Evolutionary conservation across 139 green algal genomes (phyloP).

Genomic region (Bryopsis sp.): DNA sequence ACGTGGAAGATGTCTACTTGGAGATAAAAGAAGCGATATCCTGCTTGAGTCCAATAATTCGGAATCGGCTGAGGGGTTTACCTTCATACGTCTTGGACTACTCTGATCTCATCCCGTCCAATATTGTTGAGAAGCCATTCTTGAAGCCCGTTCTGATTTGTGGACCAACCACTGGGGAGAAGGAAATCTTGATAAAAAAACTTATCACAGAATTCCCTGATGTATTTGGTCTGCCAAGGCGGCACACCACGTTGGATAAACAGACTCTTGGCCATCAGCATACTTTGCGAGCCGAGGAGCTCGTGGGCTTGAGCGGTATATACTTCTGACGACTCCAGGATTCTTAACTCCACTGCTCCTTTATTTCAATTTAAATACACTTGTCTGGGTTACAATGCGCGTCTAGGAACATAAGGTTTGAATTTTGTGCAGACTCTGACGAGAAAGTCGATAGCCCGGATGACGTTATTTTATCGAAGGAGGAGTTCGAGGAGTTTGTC

Average conservation of each 20-base stretch:
- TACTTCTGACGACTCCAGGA: too few species aligned
- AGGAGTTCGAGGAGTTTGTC: conserved; percentile 26
- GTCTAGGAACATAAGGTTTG: neutral
- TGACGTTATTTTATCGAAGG: conserved; percentile 28
- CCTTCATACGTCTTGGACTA: conserved; percentile 74
- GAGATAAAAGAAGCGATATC: conserved; percentile 56
- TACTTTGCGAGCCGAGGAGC: neutral
- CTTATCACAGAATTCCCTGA: conserved; percentile 63
- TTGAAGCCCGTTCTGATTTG: conserved; percentile 52
- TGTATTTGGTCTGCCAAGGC: conserved; percentile 55
- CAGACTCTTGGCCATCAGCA: neutral
- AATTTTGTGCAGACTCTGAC: neutral
- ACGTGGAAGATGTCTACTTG: conserved; percentile 20
- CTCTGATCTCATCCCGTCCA: conserved; percentile 65
- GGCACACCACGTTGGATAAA: conserved; percentile 32
- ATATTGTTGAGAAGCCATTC: conserved; percentile 62
- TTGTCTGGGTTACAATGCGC: neutral
- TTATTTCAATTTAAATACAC: neutral
- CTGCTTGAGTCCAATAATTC: conserved; percentile 57
- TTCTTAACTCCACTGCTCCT: too few species aligned
- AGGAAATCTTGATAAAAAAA: conserved; percentile 34
- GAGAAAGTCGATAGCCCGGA: conserved; percentile 19
- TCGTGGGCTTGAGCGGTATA: neutral
- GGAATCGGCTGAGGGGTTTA: conserved; percentile 57
- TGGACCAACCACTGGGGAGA: conserved; percentile 28